These are phyloP conservation scores for Phytophthora sp. DNA, from an alignment of 352 stramenopile species.

Conservation along the genomic window DNA sequence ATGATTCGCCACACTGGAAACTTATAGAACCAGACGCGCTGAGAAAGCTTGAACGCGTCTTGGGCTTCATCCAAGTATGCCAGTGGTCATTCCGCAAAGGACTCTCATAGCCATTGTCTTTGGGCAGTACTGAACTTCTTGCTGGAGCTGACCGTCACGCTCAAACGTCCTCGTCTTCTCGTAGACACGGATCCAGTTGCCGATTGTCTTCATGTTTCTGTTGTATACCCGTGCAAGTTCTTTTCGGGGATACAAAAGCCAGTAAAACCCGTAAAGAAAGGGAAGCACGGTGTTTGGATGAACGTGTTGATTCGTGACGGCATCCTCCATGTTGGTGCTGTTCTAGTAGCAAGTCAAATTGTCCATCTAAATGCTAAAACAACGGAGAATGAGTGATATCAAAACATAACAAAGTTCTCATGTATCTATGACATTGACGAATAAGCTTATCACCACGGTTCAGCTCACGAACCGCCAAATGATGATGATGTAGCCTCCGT, in stretches of 20 bases:
- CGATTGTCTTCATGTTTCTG: not conserved
- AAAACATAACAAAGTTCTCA: too few species aligned
- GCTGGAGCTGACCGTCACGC: not conserved
- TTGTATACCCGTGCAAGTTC: not conserved
- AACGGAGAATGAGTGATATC: too few species aligned
- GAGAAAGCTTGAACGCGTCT: not conserved
- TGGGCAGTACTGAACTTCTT: not conserved
- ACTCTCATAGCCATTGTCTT: not conserved
- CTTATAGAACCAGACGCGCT: not conserved
- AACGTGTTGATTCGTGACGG: not conserved
- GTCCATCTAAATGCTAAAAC: too few species aligned
- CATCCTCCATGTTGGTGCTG: conserved; percentile 1
- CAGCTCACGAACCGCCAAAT: too few species aligned
- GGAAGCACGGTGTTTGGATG: conserved; percentile 7
- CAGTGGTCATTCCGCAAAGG: not conserved
- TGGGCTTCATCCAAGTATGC: conserved; percentile 3
- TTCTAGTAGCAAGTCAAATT: too few species aligned
- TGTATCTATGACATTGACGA: too few species aligned
- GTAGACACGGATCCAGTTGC: conserved; percentile 6
- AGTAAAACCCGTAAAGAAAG: too few species aligned
- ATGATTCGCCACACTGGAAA: conserved; percentile 13
- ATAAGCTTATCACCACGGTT: too few species aligned
- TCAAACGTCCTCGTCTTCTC: conserved; percentile 5
- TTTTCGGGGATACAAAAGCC: not conserved
- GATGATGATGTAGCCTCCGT: too few species aligned